These are phyloP conservation scores for Zopfia rhizophila DNA, from an alignment of 2,329 filamentous ascomycete genomes.

Conservation along the genomic window DNA sequence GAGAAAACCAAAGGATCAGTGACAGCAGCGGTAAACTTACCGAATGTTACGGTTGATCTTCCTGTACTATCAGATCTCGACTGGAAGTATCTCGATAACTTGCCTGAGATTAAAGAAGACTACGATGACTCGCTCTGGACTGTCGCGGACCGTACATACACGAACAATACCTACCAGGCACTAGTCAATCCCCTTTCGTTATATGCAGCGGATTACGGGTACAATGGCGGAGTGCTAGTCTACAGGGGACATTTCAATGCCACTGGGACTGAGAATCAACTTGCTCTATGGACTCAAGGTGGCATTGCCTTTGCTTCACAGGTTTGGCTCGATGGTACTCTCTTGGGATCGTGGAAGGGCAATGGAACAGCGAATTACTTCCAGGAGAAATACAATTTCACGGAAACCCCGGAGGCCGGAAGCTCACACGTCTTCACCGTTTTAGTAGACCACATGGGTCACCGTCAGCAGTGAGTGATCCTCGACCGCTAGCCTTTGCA, in stretches of 20 bases:
- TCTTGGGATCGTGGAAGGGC: conserved; percentile 70
- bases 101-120: conserved; percentile 70
- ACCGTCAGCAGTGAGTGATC: conserved; percentile 72
- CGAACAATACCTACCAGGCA: conserved; percentile 63
- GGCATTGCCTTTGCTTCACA: conserved; percentile 72
- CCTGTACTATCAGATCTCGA: conserved; percentile 65
- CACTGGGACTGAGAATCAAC: conserved; percentile 66
- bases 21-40: no score
- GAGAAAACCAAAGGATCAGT: no score
- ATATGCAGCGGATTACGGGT: conserved; percentile 75
- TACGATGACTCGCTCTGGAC: conserved; percentile 77
- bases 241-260: conserved; percentile 74
- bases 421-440: conserved; percentile 70
- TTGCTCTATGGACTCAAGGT: conserved; percentile 67
- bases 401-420: conserved; percentile 59
- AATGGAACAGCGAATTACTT: conserved; percentile 61
- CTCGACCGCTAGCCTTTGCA: no score
- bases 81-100: conserved; percentile 74
- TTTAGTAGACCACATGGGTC: conserved; percentile 75
- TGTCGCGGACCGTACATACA: conserved; percentile 63
- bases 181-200: conserved; percentile 60
- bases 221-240: conserved; percentile 70
- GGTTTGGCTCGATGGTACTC: conserved; percentile 70
- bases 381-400: conserved; percentile 63
- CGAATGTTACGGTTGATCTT: conserved; percentile 60